Conservation (phyloP, 1,139 yeast species). For the Lodderomyces parapsilosis region DNA sequence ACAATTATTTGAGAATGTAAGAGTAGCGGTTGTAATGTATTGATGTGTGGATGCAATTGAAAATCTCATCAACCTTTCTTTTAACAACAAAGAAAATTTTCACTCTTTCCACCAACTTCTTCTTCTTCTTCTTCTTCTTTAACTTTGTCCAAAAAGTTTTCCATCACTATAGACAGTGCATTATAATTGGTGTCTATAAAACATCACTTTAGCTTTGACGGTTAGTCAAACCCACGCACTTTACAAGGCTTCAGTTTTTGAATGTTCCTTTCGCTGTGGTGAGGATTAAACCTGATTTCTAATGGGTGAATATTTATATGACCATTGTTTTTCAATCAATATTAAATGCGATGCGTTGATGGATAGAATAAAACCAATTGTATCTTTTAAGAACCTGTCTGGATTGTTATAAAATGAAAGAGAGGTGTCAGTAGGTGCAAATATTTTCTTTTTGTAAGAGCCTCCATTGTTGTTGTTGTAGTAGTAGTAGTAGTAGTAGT, state of each 20-base stretch:
- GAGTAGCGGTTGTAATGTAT: background rate
- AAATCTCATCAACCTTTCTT: constrained; percentile 9
- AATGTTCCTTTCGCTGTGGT: background rate
- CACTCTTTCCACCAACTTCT: constrained; percentile 1
- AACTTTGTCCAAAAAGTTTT: constrained; percentile 54
- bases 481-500: too few species aligned
- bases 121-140: constrained; percentile 17
- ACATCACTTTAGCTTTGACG: constrained; percentile 1
- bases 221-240: background rate
- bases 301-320: constrained; percentile 5
- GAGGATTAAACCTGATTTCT: background rate
- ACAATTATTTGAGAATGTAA: background rate
- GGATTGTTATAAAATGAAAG: constrained; percentile 44
- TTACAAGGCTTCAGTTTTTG: constrained; percentile 10
- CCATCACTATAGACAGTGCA: constrained; percentile 57
- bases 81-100: constrained; percentile 5
- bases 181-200: constrained; percentile 16
- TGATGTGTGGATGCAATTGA: constrained; percentile 2
- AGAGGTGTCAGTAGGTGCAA: constrained; percentile 56
- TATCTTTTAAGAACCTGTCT: constrained; percentile 53
- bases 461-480: too few species aligned
- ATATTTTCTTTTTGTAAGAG: too few species aligned
- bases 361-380: constrained; percentile 45
- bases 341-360: constrained; percentile 45
- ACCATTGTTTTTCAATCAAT: constrained; percentile 20